A percentile compares a stretch with the other conserved stretches of the same genome.
Conservation (phyloP, 257 asterid genomes). For the Solanum etuberosum region DNA sequence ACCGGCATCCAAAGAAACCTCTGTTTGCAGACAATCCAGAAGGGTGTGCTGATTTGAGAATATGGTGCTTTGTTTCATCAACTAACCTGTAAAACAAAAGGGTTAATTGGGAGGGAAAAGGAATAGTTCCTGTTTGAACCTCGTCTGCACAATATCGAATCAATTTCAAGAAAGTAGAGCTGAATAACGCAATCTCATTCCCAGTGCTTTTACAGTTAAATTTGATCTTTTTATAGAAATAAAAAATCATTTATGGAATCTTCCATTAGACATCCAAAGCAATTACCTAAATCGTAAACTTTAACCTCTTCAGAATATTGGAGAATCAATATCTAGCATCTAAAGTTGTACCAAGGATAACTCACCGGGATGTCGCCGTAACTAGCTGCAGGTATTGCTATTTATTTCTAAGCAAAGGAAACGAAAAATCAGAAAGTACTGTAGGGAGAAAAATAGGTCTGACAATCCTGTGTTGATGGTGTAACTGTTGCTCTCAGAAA, state of each 20-base stretch:
- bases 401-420: background rate
- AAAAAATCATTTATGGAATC: background rate
- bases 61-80: conserved; percentile 66
- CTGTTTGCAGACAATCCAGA: conserved; percentile 93
- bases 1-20: conserved; percentile 99
- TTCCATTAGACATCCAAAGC: background rate
- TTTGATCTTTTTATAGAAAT: background rate
- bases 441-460: background rate
- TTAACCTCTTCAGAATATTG: background rate
- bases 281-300: background rate
- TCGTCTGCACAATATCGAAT: background rate
- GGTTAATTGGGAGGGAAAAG: background rate
- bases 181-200: background rate
- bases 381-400: background rate
- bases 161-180: background rate
- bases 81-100: conserved; percentile 48
- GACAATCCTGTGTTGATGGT: background rate
- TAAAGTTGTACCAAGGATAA: background rate
- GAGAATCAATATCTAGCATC: background rate
- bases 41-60: conserved; percentile 95
- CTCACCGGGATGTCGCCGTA: background rate
- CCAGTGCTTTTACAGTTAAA: background rate
- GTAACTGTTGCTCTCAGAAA: background rate
- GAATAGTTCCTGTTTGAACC: background rate
- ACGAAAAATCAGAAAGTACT: background rate